phyloP scores from a whole-genome alignment of 768 basidiomycete species.

The Fibroporia radiculosa region DNA sequence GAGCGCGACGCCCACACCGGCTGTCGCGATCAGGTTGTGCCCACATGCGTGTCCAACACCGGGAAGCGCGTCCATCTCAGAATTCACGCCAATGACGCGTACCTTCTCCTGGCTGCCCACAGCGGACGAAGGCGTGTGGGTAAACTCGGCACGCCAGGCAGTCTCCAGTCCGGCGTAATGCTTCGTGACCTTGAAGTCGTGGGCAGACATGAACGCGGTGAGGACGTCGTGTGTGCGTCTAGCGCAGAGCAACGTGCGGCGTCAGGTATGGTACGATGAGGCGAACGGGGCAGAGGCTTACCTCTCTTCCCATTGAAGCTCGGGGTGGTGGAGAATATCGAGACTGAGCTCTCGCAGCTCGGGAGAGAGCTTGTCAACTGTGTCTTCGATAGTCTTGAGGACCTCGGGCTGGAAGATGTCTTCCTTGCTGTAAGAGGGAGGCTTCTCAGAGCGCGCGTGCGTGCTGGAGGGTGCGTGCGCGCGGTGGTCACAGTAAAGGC shows the following conservation, averaged over 20 bases:
- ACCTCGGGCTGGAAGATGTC: constrained; percentile 26
- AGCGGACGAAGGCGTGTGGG: constrained; percentile 20
- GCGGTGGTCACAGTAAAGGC: constrained; percentile 6
- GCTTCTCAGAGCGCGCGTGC: constrained; percentile 4
- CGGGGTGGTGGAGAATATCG: constrained; percentile 33
- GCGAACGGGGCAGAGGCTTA: not conserved
- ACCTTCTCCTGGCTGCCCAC: not conserved
- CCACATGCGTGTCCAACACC: constrained; percentile 62
- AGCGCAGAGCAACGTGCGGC: constrained; percentile 7
- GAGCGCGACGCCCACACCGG: constrained; percentile 67
- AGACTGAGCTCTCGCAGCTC: constrained; percentile 59
- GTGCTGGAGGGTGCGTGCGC: not conserved
- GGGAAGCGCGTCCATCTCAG: constrained; percentile 66
- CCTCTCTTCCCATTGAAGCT: constrained; percentile 14
- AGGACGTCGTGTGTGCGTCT: constrained; percentile 71
- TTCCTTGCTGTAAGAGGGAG: constrained; percentile 16
- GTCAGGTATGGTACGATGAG: not conserved
- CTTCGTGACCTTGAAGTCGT: constrained; percentile 64
- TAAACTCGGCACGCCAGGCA: constrained; percentile 72
- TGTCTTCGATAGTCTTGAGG: constrained; percentile 44
- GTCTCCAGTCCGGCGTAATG: constrained; percentile 67
- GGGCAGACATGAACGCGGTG: constrained; percentile 55
- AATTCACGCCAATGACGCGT: constrained; percentile 67
- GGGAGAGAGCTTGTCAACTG: constrained; percentile 42
- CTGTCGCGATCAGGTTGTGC: constrained; percentile 77